Evolutionary conservation across 1,284 basidiomycete species (phyloP).

Genomic region (Leucoagaricus sp.): DNA sequence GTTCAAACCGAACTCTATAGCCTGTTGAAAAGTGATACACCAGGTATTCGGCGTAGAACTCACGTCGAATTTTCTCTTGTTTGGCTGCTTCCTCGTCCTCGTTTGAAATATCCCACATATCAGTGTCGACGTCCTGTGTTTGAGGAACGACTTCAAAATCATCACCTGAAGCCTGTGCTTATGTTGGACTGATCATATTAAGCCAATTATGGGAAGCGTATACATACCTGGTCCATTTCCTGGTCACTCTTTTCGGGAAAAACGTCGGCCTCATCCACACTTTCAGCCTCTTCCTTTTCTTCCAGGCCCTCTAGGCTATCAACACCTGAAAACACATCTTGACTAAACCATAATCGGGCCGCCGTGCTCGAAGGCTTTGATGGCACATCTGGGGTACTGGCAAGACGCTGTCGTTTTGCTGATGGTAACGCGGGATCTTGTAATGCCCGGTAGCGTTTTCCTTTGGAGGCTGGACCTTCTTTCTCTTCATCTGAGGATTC

Average conservation of each 20-base stretch:
- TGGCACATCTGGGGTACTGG: constrained; percentile 39
- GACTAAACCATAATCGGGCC: constrained; percentile 90
- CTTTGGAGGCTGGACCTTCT: constrained; percentile 7
- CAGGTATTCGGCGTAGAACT: constrained; percentile 23
- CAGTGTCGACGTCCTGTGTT: constrained; percentile 51
- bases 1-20: constrained; percentile 78
- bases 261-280: constrained; percentile 17
- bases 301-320: constrained; percentile 50
- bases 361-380: constrained; percentile 44
- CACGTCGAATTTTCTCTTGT: constrained; percentile 73
- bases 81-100: constrained; percentile 80
- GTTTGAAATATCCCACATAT: constrained; percentile 83
- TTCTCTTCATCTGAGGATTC: constrained; percentile 49
- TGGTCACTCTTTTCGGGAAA: constrained; percentile 16
- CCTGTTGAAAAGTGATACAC: neutral
- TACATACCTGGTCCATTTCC: constrained; percentile 18
- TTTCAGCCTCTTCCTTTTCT: constrained; percentile 38
- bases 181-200: neutral
- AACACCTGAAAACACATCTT: constrained; percentile 86
- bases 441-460: constrained; percentile 40
- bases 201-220: neutral
- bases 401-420: constrained; percentile 43
- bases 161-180: constrained; percentile 31
- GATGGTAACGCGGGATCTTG: constrained; percentile 19
- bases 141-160: constrained; percentile 73